These are phyloP conservation scores for Dryas integrifolia DNA, from an alignment of 331 rosid species.

Conservation along the genomic window DNA sequence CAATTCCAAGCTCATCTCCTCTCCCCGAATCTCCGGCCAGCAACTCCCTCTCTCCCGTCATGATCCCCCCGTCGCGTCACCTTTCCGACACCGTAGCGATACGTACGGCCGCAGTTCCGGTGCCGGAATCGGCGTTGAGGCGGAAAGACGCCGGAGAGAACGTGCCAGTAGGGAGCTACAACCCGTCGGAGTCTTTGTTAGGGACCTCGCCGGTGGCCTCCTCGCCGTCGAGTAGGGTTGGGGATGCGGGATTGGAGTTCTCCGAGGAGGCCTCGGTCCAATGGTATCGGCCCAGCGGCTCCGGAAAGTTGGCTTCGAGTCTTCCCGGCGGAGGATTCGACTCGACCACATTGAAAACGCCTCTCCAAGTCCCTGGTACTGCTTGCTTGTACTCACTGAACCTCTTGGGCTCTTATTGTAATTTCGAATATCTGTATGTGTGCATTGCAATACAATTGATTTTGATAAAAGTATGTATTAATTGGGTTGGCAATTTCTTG, in stretches of 20 bases:
- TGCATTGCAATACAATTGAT: background rate
- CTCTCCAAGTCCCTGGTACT: slow-evolving; percentile 29
- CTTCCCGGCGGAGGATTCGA: slow-evolving; percentile 34
- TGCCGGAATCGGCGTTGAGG: slow-evolving; percentile 50
- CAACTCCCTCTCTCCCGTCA: slow-evolving; percentile 49
- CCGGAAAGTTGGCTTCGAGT: slow-evolving; percentile 31
- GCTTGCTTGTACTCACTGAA: background rate
- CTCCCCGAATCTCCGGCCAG: slow-evolving; percentile 39
- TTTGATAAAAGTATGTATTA: no score
- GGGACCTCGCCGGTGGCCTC: slow-evolving; percentile 37
- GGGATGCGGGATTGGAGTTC: slow-evolving; percentile 37
- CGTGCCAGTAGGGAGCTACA: slow-evolving; percentile 54
- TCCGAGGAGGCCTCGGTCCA: slow-evolving; percentile 37
- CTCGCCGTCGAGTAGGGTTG: slow-evolving; percentile 39
- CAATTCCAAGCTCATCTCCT: slow-evolving; percentile 20
- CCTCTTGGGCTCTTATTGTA: background rate
- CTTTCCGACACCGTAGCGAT: slow-evolving; percentile 42
- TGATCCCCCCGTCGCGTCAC: slow-evolving; percentile 63
- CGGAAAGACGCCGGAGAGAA: slow-evolving; percentile 37
- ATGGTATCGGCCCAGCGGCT: slow-evolving; percentile 25
- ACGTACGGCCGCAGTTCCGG: slow-evolving; percentile 68
- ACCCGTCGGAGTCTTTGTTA: slow-evolving; percentile 49
- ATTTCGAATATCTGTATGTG: background rate
- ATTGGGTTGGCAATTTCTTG: slow-evolving; percentile 6
- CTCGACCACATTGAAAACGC: slow-evolving; percentile 6